Base-by-base conservation (phyloP, 805 yeast genomes). In the Candida insectalens region DNA sequence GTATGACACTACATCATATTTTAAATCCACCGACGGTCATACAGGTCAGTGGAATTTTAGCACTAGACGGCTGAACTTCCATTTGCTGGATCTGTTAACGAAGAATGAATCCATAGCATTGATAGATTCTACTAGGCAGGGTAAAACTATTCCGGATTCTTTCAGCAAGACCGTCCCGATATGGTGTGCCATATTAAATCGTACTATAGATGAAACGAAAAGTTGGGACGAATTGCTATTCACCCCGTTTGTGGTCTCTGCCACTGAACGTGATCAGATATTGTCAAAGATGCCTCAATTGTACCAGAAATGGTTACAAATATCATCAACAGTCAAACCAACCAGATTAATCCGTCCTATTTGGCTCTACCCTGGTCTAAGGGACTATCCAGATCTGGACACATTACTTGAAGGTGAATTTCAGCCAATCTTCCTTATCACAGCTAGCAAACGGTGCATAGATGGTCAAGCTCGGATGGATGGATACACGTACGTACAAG, bases 1-100 rank as follows among this genome's bases (percentile, higher is more conserved):
- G 0, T 59, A 55, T 17, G 29, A 35, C 0, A 73, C 68, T 4
- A 63, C 78, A 0, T 71, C 77, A 13, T 85, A 87, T 48, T 87
- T 87, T 60, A 87, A 87, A 49, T 81, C 94, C 18, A 87, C 96
- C 0, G 96, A 87, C 57, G 96, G 96, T 0, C 96, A 87, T 47
- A 75, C 74, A 0, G 69, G 70, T 35, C 77, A 83, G 42, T 87
- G 95, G 95, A 66, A 68, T 21, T 85, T 87, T 46, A 77, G 84
- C 22, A 54, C 73, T 13, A 62, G 94, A 32, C 57, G 96, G 29
- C 57, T 85, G 25, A 87, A 87, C 53, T 59, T 83, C 37, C 94
- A 85, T 48, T 50, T 87, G 3, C 47, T 85, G 2, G 71, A 73
- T 0, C 30, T 70, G 0, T 47, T 83, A 0, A 45, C 45, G 0